These are phyloP conservation scores for Boechera retrofracta DNA, from an alignment of 345 rosid species.

Conservation along the genomic window DNA sequence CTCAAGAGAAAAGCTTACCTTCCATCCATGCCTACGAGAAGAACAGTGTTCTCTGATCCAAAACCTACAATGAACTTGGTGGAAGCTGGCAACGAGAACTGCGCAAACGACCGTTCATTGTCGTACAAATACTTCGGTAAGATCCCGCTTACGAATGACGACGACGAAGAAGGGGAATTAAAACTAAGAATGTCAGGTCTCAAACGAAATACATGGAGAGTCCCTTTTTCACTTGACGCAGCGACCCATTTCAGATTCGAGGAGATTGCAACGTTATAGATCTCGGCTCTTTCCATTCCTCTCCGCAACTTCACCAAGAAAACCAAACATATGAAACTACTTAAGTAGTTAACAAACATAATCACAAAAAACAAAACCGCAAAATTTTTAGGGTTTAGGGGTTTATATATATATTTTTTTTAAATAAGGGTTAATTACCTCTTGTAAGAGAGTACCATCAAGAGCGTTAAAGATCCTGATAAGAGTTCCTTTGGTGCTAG, in stretches of 20 bases:
- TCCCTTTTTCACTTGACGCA: conserved; percentile 82
- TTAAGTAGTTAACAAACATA: not conserved
- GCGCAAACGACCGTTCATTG: conserved; percentile 88
- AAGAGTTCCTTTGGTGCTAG: conserved; percentile 82
- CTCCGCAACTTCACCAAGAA: conserved; percentile 64
- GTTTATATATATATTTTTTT: too few species aligned
- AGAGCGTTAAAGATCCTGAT: conserved; percentile 82
- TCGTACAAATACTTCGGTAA: conserved; percentile 81
- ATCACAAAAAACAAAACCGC: not conserved
- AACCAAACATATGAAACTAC: conserved; percentile 22
- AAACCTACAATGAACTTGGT: conserved; percentile 76
- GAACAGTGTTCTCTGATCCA: conserved; percentile 70
- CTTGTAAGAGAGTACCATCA: conserved; percentile 84
- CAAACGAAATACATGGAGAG: conserved; percentile 80
- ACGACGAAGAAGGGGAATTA: conserved; percentile 67
- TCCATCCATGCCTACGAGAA: conserved; percentile 76
- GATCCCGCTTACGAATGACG: conserved; percentile 69
- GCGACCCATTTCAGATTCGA: conserved; percentile 77
- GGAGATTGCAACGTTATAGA: conserved; percentile 72
- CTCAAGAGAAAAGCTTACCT: conserved; percentile 51
- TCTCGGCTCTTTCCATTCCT: conserved; percentile 82
- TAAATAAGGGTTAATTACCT: conserved; percentile 49
- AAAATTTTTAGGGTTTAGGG: not conserved
- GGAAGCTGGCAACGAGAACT: conserved; percentile 70
- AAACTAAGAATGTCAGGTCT: conserved; percentile 66